Percentiles rank a stretch among this genome's conserved stretches.
Evolutionary conservation across 1,284 basidiomycete genomes (phyloP).

Genomic region (Tilletia setariae): DNA sequence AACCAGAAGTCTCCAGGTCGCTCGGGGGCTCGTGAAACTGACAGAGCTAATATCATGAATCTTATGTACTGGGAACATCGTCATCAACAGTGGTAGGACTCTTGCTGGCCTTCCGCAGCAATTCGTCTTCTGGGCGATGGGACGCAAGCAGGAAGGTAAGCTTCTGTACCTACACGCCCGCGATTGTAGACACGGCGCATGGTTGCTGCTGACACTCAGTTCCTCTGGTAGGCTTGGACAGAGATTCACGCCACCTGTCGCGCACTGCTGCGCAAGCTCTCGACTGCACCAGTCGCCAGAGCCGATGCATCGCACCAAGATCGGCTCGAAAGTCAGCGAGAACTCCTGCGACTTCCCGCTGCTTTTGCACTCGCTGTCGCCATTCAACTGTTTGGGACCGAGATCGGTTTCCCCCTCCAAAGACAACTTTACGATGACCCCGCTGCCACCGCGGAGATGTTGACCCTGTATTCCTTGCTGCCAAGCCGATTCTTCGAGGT

Average conservation of each 20-base stretch:
- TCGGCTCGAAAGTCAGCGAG: not conserved
- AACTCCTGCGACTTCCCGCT: not conserved
- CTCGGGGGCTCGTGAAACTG: not conserved
- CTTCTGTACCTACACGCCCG: not conserved
- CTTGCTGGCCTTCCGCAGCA: not conserved
- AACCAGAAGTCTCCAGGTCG: not conserved
- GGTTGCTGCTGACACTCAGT: not conserved
- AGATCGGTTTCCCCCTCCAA: not conserved
- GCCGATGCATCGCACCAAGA: not conserved
- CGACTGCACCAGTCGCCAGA: not conserved
- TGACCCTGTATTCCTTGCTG: not conserved
- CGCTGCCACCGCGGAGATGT: not conserved
- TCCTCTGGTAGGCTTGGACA: not conserved
- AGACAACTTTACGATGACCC: not conserved
- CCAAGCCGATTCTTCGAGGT: not conserved
- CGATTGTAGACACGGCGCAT: not conserved
- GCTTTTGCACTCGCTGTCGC: slow-evolving; percentile 9
- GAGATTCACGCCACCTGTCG: not conserved
- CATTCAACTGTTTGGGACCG: not conserved
- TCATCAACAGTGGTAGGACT: slow-evolving; percentile 1
- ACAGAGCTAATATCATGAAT: too few species aligned
- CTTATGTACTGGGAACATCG: not conserved
- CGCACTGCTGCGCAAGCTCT: not conserved
- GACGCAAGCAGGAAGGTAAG: slow-evolving; percentile 7
- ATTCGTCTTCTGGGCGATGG: not conserved